A percentile compares a stretch with the other conserved stretches of the same genome.
Evolutionary conservation across 768 basidiomycete genomes (phyloP).

Genomic region (Tephrocybe rancida): DNA sequence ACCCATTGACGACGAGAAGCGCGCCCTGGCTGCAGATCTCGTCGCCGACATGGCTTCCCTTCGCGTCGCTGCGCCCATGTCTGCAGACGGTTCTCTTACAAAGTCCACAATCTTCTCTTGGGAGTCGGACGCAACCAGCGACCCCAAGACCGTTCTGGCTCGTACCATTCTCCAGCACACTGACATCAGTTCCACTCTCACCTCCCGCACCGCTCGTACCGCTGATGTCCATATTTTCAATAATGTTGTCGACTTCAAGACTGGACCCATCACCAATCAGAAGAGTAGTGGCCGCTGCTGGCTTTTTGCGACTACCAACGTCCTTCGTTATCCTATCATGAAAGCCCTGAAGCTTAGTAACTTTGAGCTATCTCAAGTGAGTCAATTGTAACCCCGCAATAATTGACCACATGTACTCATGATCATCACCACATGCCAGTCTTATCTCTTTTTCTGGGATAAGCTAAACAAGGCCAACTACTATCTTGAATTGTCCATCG

Average conservation of each 20-base stretch:
- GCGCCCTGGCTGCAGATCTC: conserved; percentile 20
- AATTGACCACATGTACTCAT: conserved; percentile 1
- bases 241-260: conserved; percentile 75
- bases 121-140: conserved; percentile 56
- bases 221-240: conserved; percentile 83
- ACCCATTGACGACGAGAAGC: conserved; percentile 34
- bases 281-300: conserved; percentile 91
- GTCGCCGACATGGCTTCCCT: conserved; percentile 33
- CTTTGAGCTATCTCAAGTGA: conserved; percentile 88
- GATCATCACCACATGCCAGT: conserved; percentile 40
- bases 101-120: conserved; percentile 62
- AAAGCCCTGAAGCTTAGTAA: conserved; percentile 84
- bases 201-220: conserved; percentile 62
- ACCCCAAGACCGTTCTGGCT: conserved; percentile 72
- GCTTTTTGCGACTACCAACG: conserved; percentile 92
- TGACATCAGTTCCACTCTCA: conserved; percentile 63
- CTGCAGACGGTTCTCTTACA: conserved; percentile 64
- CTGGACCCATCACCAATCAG: conserved; percentile 85
- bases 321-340: conserved; percentile 82
- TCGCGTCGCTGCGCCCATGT: conserved; percentile 40
- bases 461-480: conserved; percentile 94
- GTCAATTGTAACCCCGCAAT: conserved; percentile 7
- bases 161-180: conserved; percentile 74
- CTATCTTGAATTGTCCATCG: conserved; percentile 86
- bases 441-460: conserved; percentile 95